Evolutionary conservation across 306 rosid species (phyloP).

Genomic region (Vachellia collinsii): DNA sequence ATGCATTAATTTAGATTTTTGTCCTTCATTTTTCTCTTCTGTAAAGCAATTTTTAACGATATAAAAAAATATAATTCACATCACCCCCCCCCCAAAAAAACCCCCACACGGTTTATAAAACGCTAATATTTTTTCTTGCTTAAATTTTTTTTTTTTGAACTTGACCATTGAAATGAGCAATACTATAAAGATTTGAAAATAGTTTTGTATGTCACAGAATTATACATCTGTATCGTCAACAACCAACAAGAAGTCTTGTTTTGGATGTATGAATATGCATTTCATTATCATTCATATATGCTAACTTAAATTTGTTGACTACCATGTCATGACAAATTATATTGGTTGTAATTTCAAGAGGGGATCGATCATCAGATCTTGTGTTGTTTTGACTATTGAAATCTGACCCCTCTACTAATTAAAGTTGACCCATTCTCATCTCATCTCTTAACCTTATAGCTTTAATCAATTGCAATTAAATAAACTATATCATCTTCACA

Average conservation of each 20-base stretch:
- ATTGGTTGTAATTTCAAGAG: neutral
- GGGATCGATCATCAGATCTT: neutral
- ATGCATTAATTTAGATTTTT: too few species aligned
- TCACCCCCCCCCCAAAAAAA: too few species aligned
- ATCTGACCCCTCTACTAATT: neutral
- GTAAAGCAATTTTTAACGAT: too few species aligned
- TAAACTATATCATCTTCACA: neutral
- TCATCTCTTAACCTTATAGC: neutral
- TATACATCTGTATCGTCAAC: neutral
- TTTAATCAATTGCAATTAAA: neutral
- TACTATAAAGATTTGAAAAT: neutral
- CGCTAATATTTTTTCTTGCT: neutral
- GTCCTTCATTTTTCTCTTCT: neutral
- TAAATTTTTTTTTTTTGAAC: neutral
- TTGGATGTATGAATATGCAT: too few species aligned
- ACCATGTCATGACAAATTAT: neutral
- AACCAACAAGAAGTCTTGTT: too few species aligned
- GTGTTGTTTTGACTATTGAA: neutral
- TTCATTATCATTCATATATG: too few species aligned
- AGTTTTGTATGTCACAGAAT: neutral
- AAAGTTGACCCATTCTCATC: neutral
- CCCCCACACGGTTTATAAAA: neutral
- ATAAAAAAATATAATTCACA: too few species aligned
- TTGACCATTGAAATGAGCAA: too few species aligned
- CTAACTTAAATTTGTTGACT: too few species aligned